Percentiles rank a stretch among this genome's conserved stretches.
These are phyloP conservation scores for Cyclotella baltica DNA, from an alignment of 108 stramenopile genomes.

Conservation along the genomic window DNA sequence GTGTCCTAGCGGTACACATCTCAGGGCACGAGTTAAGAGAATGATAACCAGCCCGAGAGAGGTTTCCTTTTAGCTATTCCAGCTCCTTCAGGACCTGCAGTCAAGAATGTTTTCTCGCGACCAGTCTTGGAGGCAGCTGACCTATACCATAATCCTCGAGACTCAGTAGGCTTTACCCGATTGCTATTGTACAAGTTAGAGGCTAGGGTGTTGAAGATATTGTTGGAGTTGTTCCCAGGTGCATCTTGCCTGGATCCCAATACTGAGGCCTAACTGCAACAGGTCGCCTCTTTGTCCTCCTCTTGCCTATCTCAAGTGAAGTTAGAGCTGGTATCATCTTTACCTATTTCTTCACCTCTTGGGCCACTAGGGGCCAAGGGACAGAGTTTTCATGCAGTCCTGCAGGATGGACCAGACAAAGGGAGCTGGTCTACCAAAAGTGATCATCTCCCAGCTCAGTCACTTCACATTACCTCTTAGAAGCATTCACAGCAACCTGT, in stretches of 20 bases:
- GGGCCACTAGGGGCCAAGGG: neutral
- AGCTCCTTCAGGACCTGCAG: neutral
- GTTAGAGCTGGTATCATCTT: neutral
- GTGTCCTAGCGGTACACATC: neutral
- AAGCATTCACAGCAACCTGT: neutral
- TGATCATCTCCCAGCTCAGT: neutral
- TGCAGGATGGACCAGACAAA: too few species aligned
- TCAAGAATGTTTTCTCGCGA: constrained; percentile 1
- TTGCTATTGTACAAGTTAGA: neutral
- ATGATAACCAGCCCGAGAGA: neutral
- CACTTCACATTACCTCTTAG: neutral
- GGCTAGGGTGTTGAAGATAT: constrained; percentile 1
- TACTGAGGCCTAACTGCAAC: neutral
- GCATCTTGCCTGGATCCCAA: neutral
- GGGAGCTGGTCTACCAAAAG: neutral
- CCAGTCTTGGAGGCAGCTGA: neutral
- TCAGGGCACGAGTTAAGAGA: constrained; percentile 1
- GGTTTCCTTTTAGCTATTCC: neutral
- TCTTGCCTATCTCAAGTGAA: neutral
- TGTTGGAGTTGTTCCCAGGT: constrained; percentile 9
- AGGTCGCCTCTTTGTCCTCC: neutral
- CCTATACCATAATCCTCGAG: neutral
- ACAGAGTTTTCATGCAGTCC: constrained; percentile 7
- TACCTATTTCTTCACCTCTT: neutral
- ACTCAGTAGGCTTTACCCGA: neutral